A percentile compares a stretch with the other conserved stretches of the same genome.
Evolutionary conservation across 306 rosid genomes (phyloP).

Genomic region (Dalbergia cultrata): DNA sequence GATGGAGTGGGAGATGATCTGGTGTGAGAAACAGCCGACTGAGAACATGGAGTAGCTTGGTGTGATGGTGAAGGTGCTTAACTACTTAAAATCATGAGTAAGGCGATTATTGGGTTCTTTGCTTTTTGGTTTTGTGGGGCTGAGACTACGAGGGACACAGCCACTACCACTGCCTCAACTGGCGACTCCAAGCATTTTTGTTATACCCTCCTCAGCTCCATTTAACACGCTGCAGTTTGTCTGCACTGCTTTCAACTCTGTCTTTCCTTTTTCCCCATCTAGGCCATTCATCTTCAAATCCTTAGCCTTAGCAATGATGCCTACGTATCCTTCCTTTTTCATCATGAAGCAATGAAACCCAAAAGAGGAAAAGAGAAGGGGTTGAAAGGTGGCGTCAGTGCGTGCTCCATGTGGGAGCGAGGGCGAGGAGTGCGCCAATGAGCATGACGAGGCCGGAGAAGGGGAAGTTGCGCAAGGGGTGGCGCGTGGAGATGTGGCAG

Average conservation of each 20-base stretch:
- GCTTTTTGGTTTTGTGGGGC: too few species aligned
- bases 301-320: constrained; percentile 51
- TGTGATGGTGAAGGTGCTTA: too few species aligned
- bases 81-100: too few species aligned
- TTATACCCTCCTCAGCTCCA: constrained; percentile 40
- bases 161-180: constrained; percentile 57
- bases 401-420: constrained; percentile 79
- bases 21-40: too few species aligned
- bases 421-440: constrained; percentile 66
- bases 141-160: neutral
- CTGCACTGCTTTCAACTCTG: constrained; percentile 47
- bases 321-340: constrained; percentile 61
- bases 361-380: neutral
- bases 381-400: constrained; percentile 51
- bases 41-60: too few species aligned
- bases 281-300: constrained; percentile 46
- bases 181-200: constrained; percentile 49
- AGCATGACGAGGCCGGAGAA: constrained; percentile 82
- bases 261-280: constrained; percentile 47
- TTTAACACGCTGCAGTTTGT: constrained; percentile 43
- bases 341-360: constrained; percentile 61
- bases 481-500: constrained; percentile 79
- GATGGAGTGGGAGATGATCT: too few species aligned
- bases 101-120: too few species aligned
- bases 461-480: constrained; percentile 93